Evolutionary conservation across 2,329 filamentous ascomycete species (phyloP).

Genomic region (Cladosporium velox): DNA sequence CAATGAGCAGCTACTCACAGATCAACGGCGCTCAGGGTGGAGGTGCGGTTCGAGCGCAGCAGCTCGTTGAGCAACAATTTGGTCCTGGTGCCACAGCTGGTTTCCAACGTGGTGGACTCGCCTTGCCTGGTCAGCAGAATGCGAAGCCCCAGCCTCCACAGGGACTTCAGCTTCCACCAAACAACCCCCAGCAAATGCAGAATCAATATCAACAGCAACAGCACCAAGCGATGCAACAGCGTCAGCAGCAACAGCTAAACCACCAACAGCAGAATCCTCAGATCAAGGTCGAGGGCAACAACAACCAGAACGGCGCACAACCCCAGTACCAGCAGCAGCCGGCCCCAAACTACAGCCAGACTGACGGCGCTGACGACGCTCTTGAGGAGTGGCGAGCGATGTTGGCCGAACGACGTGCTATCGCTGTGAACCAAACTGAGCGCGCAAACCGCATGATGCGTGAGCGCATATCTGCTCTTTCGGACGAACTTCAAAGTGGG

Average conservation of each 20-base stretch:
- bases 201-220: constrained; percentile 33
- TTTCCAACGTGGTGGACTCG: constrained; percentile 46
- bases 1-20: constrained; percentile 28
- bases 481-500: constrained; percentile 71
- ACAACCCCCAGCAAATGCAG: constrained; percentile 31
- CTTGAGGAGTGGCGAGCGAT: constrained; percentile 60
- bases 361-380: constrained; percentile 47
- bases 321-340: constrained; percentile 42
- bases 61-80: constrained; percentile 60
- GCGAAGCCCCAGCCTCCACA: constrained; percentile 27
- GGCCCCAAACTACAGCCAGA: constrained; percentile 41
- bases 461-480: constrained; percentile 64
- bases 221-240: constrained; percentile 41
- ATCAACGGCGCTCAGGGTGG: constrained; percentile 38
- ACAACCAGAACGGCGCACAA: constrained; percentile 30
- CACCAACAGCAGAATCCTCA: constrained; percentile 37
- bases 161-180: constrained; percentile 41
- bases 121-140: constrained; percentile 36
- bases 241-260: constrained; percentile 38
- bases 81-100: constrained; percentile 62
- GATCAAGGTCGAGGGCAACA: constrained; percentile 40
- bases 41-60: constrained; percentile 51
- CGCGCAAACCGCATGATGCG: constrained; percentile 70
- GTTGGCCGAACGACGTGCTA: constrained; percentile 58
- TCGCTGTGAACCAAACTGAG: constrained; percentile 55